These are phyloP conservation scores for Pythium oligandrum DNA, from an alignment of 352 stramenopile species.

Conservation along the genomic window DNA sequence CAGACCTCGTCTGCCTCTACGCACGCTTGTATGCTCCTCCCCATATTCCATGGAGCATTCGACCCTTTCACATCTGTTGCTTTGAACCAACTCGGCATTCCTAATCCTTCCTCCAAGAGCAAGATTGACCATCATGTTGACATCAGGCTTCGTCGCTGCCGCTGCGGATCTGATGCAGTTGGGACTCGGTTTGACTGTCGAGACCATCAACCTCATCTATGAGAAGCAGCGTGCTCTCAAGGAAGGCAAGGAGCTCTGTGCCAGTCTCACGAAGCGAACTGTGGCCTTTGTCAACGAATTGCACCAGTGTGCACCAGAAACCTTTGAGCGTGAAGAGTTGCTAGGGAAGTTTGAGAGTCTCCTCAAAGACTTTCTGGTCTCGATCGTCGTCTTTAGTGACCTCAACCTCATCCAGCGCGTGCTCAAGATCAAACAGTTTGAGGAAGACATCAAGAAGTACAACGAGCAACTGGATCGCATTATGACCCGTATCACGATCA, in stretches of 20 bases:
- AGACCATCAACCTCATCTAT: neutral
- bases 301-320: neutral
- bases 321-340: conserved; percentile 7
- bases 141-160: conserved; percentile 44
- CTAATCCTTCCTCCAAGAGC: too few relatives aligned
- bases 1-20: too few relatives aligned
- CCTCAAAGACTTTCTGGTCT: conserved; percentile 3
- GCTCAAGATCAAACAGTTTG: conserved; percentile 8
- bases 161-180: neutral
- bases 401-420: conserved; percentile 12
- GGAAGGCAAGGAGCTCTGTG: conserved; percentile 13
- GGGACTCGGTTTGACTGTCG: neutral
- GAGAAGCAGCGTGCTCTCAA: neutral
- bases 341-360: conserved; percentile 6
- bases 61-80: too few relatives aligned
- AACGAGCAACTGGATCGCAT: conserved; percentile 17
- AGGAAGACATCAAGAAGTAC: conserved; percentile 14
- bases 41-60: too few relatives aligned
- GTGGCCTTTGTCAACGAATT: conserved; percentile 5
- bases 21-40: too few relatives aligned
- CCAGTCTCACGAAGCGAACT: conserved; percentile 5
- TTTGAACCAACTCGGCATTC: too few relatives aligned
- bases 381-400: conserved; percentile 6
- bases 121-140: too few relatives aligned
- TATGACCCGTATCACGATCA: conserved; percentile 6